Evolutionary conservation across 2,329 filamentous ascomycete genomes (phyloP).

Genomic region (Colletotrichum endophyticum): DNA sequence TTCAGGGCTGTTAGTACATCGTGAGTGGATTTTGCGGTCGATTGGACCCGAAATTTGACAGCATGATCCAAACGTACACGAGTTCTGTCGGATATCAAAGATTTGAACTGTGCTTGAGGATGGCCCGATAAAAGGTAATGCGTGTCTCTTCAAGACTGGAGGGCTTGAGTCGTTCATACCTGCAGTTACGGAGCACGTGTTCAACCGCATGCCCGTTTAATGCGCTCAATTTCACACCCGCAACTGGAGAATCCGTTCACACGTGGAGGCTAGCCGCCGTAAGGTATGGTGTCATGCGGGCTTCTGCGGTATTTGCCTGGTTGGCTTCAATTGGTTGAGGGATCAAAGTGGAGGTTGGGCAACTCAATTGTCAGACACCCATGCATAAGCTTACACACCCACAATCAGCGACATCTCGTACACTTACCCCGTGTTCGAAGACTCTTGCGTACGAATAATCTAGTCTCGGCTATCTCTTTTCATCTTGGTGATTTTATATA

Average conservation of each 20-base stretch:
- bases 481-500: background rate
- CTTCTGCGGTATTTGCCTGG: background rate
- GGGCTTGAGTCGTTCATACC: background rate
- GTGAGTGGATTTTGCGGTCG: background rate
- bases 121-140: background rate
- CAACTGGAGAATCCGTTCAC: background rate
- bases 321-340: background rate
- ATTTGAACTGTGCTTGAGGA: background rate
- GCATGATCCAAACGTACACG: background rate
- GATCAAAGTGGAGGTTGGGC: background rate
- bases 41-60: background rate
- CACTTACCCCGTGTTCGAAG: background rate
- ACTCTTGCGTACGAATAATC: background rate
- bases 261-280: background rate
- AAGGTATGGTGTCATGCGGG: background rate
- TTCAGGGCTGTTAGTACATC: background rate
- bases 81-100: background rate
- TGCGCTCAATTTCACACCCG: background rate
- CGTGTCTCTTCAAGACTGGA: background rate
- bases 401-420: background rate
- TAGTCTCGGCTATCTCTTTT: background rate
- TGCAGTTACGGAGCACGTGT: background rate
- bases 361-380: background rate
- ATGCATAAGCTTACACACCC: background rate
- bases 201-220: background rate